Percentiles rank a stretch among this genome's conserved stretches.
phyloP scores from a whole-genome alignment of 2,329 filamentous ascomycete species.

The Atkinsonella hypoxylon region DNA sequence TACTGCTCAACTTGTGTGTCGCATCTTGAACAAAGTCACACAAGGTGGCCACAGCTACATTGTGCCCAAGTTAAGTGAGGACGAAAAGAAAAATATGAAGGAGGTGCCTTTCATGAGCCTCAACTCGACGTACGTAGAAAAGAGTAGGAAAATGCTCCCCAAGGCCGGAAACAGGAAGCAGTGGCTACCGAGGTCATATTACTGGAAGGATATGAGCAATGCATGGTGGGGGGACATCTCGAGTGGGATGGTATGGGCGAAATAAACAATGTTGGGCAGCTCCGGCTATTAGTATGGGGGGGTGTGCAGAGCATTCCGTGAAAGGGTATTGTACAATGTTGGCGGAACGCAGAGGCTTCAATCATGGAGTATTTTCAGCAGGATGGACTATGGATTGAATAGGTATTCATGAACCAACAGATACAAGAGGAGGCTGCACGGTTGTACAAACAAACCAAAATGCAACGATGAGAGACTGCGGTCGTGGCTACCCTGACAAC shows the following conservation, averaged over 20 bases:
- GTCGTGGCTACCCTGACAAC: too few species aligned
- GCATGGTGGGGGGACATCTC: constrained; percentile 5
- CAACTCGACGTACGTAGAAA: constrained; percentile 5
- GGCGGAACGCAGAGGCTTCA: too few species aligned
- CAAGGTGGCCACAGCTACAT: not conserved
- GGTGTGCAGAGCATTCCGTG: too few species aligned
- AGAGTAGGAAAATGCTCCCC: not conserved
- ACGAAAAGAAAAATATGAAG: constrained; percentile 3
- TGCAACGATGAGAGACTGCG: too few species aligned
- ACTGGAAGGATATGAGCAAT: constrained; percentile 5
- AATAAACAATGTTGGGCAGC: not conserved
- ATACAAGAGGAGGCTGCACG: too few species aligned
- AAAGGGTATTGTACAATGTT: too few species aligned
- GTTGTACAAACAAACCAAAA: too few species aligned
- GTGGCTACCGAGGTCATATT: constrained; percentile 5
- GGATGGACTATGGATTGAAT: too few species aligned
- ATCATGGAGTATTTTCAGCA: too few species aligned
- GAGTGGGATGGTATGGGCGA: constrained; percentile 1
- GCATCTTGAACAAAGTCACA: not conserved
- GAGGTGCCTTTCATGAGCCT: constrained; percentile 5
- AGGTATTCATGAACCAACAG: too few species aligned
- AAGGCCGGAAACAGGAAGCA: constrained; percentile 1
- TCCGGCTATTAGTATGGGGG: too few species aligned
- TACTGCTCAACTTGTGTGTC: constrained; percentile 5
- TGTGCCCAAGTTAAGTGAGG: not conserved